Evolutionary conservation across 2,329 filamentous ascomycete genomes (phyloP).

Genomic region (Chaetomium olivaceum): DNA sequence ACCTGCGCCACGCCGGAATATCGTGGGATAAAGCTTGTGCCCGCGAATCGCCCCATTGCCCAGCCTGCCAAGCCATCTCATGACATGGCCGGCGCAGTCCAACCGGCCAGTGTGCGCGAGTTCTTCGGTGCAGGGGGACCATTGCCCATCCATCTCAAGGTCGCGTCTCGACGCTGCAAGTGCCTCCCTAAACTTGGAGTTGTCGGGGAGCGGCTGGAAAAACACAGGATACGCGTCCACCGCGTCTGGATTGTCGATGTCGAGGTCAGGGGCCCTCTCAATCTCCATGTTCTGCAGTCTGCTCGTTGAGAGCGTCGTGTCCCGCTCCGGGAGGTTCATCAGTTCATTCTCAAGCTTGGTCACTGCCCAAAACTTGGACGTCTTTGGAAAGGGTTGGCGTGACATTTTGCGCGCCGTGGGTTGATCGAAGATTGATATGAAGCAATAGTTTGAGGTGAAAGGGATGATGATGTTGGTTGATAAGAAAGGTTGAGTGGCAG

Average conservation of each 20-base stretch:
- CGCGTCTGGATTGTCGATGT: not conserved
- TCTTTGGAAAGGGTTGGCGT: not conserved
- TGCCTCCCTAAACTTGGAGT: not conserved
- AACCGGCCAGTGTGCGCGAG: not conserved
- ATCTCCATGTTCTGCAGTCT: conserved; percentile 1
- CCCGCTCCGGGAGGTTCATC: not conserved
- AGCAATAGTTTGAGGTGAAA: not conserved
- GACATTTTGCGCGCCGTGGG: not conserved
- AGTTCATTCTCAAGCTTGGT: not conserved
- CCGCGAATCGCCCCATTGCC: fast-evolving
- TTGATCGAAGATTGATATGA: not conserved
- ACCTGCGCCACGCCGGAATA: not conserved
- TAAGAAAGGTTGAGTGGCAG: not conserved
- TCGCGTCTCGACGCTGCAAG: not conserved
- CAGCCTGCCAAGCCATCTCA: not conserved
- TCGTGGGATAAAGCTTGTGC: not conserved
- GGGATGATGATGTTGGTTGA: not conserved
- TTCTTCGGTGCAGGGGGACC: not conserved
- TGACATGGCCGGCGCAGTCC: not conserved
- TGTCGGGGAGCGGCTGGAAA: conserved; percentile 2
- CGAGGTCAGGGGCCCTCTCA: not conserved
- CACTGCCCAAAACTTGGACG: not conserved
- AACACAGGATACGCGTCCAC: not conserved
- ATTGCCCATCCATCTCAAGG: not conserved
- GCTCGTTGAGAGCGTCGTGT: not conserved